phyloP scores from a whole-genome alignment of 306 rosid genomes.

The Senna siamea region DNA sequence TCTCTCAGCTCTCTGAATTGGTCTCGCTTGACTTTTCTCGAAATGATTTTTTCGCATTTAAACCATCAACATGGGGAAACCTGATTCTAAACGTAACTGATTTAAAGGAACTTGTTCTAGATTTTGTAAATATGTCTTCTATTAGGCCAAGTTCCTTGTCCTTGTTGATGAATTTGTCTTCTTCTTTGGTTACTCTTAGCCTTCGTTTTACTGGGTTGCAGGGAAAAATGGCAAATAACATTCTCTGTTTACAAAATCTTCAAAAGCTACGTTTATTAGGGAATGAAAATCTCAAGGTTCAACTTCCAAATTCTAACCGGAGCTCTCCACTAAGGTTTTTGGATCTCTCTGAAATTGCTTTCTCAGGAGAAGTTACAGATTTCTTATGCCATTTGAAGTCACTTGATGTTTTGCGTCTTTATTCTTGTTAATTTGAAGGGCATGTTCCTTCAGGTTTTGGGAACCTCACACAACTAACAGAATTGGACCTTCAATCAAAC shows the following conservation, averaged over 20 bases:
- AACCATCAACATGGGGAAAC: not conserved
- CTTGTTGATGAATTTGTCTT: constrained; percentile 2
- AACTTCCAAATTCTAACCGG: constrained; percentile 40
- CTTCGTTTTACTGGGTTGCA: not conserved
- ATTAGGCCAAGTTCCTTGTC: constrained; percentile 9
- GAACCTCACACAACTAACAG: not conserved
- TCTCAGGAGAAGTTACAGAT: too few species aligned
- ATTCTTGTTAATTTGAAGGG: too few species aligned
- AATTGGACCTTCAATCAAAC: too few species aligned
- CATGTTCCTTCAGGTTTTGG: not conserved
- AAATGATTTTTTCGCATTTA: not conserved
- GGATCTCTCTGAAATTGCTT: not conserved
- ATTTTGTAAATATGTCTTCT: not conserved
- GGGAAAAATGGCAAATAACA: not conserved
- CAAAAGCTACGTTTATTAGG: not conserved
- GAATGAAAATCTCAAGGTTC: not conserved
- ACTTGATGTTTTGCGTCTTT: too few species aligned
- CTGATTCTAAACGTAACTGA: not conserved
- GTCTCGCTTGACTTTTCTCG: constrained; percentile 29
- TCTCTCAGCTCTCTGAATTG: constrained; percentile 43
- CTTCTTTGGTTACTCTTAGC: constrained; percentile 15
- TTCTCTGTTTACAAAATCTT: constrained; percentile 22
- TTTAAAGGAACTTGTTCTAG: constrained; percentile 14
- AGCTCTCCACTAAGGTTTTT: constrained; percentile 6
- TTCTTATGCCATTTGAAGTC: too few species aligned